phyloP scores from a whole-genome alignment of 768 basidiomycete genomes.

The Boletus rex-veris region DNA sequence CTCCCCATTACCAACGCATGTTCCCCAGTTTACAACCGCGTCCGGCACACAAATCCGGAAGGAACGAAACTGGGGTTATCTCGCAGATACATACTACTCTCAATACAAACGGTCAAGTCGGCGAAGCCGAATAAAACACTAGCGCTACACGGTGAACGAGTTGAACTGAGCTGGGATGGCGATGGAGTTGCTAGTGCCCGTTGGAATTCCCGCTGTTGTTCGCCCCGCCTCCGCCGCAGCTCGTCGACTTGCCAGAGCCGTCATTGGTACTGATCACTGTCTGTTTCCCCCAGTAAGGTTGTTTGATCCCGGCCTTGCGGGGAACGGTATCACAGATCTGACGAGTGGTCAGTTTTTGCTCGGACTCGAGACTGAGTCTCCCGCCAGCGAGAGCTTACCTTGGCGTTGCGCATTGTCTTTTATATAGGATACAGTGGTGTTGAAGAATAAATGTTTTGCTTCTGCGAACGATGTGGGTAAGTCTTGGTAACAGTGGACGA shows the following conservation, averaged over 20 bases:
- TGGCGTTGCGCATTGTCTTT: slow-evolving; percentile 6
- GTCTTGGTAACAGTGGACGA: not conserved
- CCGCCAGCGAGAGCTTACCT: slow-evolving; percentile 5
- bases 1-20: not conserved
- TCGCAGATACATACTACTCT: not conserved
- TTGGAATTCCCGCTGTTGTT: not conserved
- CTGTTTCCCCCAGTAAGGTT: slow-evolving; percentile 9
- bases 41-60: not conserved
- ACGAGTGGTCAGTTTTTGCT: not conserved
- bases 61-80: not conserved
- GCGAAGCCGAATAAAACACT: not conserved
- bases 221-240: not conserved
- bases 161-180: not conserved
- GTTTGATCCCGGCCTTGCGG: slow-evolving; percentile 6
- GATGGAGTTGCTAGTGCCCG: too few relatives aligned
- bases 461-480: slow-evolving; percentile 7
- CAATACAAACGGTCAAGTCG: not conserved
- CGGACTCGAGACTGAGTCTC: not conserved
- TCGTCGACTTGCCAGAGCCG: not conserved
- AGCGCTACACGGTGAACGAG: slow-evolving; percentile 10
- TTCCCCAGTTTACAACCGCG: not conserved
- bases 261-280: rapidly evolving
- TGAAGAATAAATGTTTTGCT: not conserved
- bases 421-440: not conserved
- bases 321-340: slow-evolving; percentile 3